Base-by-base conservation (phyloP, 1,284 basidiomycete species). In the Ustilago lituana region DNA sequence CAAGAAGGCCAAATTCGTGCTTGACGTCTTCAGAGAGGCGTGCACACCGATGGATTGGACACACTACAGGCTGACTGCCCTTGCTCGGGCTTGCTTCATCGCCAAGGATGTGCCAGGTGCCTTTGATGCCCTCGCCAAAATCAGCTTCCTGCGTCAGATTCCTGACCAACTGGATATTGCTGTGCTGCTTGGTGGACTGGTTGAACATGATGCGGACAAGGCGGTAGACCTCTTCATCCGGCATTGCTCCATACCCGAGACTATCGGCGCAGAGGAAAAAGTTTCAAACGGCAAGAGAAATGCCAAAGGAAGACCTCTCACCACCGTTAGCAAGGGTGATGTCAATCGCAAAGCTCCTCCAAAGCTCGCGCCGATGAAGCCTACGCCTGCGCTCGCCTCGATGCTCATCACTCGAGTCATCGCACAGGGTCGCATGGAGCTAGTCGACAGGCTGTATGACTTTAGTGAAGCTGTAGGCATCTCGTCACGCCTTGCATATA, bases 281-380 rank as follows among this genome's bases (percentile, higher is more conserved):
- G 29, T 19, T 17, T n/a, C 20, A 11, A 36, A 5, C 12, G 33
- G 12, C 27, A 29, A 29, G 27, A 19, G 24, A 7, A 9, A 5
- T 8, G 14, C n/a, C 27, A 11, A 19, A 39, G 17, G 19, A 20
- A 38, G 31, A 8, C n/a, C n/a, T n/a, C n/a, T 12, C 41, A 19
- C 23, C 11, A 2, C 3, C 10, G 7, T 6, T 26, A 27, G 23
- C 36, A 32, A 22, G 20, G 17, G 10, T 32, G 15, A 24, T 29
- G 27, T 6, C 6, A 29, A 12, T 29, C 27, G 6, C 27, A 29
- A 29, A 29, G 27, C 5, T 14, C 20, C 23, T 19, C 23, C 40
- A 8, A 56, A 27, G 31, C 49, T 69, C 12, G 60, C 66, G 10
- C 66, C 66, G n/a, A 69, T 69, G 66, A 48, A 41, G 27, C 47